These are phyloP conservation scores for Acanthamoeba polyphaga DNA, from an alignment of 208 protist genomes.

Conservation along the genomic window DNA sequence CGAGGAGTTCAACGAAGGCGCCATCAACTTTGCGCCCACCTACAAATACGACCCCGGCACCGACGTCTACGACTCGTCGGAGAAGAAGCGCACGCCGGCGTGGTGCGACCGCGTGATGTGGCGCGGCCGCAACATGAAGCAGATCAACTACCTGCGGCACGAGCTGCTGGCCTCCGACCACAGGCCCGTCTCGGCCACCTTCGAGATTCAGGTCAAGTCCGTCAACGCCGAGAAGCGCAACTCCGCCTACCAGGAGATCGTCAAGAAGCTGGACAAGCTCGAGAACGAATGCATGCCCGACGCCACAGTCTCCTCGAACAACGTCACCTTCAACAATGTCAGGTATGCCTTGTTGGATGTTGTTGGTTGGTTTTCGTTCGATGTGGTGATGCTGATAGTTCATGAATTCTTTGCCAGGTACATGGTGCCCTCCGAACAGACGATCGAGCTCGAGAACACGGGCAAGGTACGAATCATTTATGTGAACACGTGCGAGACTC, in stretches of 20 bases:
- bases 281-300: slow-evolving; percentile 88
- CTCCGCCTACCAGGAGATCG: slow-evolving; percentile 82
- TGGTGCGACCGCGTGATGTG: slow-evolving; percentile 91
- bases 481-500: not conserved
- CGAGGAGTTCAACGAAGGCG: slow-evolving; percentile 86
- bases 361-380: not conserved
- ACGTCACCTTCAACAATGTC: slow-evolving; percentile 78
- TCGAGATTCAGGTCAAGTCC: slow-evolving; percentile 80
- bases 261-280: slow-evolving; percentile 85
- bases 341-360: not conserved
- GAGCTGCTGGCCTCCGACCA: slow-evolving; percentile 87
- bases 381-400: not conserved
- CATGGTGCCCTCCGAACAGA: slow-evolving; percentile 22
- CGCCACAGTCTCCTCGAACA: slow-evolving; percentile 75
- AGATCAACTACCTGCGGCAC: slow-evolving; percentile 75
- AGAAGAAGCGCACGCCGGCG: slow-evolving; percentile 83
- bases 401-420: not conserved
- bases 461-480: slow-evolving; percentile 76
- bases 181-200: slow-evolving; percentile 78
- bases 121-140: slow-evolving; percentile 61
- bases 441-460: slow-evolving; percentile 82
- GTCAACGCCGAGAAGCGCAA: slow-evolving; percentile 76
- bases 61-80: slow-evolving; percentile 78
- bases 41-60: slow-evolving; percentile 92
- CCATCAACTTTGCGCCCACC: slow-evolving; percentile 89